A percentile compares a stretch with the other conserved stretches of the same genome.
Evolutionary conservation across 805 yeast species (phyloP).

Genomic region (Suhomyces pyralidae): DNA sequence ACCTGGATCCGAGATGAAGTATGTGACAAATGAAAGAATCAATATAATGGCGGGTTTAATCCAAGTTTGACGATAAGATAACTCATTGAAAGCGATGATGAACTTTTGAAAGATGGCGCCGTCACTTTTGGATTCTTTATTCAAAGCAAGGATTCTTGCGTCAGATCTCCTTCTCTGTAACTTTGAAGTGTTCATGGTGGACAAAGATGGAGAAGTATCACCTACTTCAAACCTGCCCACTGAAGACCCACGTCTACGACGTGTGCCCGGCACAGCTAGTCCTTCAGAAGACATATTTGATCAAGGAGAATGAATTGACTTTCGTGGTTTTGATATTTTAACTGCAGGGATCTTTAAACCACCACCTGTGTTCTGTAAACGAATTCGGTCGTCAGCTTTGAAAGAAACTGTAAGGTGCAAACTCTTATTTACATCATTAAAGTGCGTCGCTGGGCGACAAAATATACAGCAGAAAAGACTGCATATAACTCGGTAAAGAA

Average conservation of each 20-base stretch:
- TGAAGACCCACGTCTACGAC: conserved; percentile 57
- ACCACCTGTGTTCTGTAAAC: not conserved
- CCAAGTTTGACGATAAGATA: conserved; percentile 68
- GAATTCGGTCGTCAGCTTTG: not conserved
- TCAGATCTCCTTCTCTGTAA: conserved; percentile 33
- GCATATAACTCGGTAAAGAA: not conserved
- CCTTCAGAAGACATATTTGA: conserved; percentile 2
- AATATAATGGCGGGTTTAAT: conserved; percentile 57
- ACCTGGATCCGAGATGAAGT: conserved; percentile 54
- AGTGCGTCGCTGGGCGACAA: not conserved
- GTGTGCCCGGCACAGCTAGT: conserved; percentile 4
- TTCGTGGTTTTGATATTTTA: not conserved
- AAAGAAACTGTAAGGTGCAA: not conserved
- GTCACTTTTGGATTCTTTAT: conserved; percentile 35
- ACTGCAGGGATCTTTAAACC: not conserved
- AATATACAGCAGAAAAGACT: not conserved
- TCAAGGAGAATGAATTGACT: not conserved
- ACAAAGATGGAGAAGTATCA: conserved; percentile 65
- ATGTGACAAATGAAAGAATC: conserved; percentile 38
- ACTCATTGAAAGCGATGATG: conserved; percentile 56
- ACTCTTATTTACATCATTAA: not conserved
- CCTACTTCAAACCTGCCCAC: conserved; percentile 76
- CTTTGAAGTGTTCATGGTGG: conserved; percentile 58
- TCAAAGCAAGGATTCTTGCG: conserved; percentile 31
- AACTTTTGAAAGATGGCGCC: conserved; percentile 55